phyloP scores from a whole-genome alignment of 148 eudicot species.

The Dianthus caryophyllus region DNA sequence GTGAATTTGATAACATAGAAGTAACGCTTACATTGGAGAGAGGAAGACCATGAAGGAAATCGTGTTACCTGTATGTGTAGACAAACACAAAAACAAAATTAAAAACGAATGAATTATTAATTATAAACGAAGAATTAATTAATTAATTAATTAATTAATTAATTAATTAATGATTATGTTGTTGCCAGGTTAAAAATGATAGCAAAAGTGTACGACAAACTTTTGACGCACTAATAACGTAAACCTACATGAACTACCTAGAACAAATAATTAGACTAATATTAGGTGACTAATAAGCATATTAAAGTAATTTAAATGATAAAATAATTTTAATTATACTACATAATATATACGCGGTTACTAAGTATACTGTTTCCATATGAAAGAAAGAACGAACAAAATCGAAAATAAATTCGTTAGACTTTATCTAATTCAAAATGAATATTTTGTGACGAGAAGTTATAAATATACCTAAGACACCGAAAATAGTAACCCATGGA shows the following conservation, averaged over 20 bases:
- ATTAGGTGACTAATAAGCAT: too few species aligned
- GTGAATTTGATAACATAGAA: background rate
- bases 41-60: conserved; percentile 86
- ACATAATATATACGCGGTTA: too few species aligned
- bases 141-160: background rate
- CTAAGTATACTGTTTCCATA: background rate
- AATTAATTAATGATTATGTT: conserved; percentile 30
- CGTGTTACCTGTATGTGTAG: conserved; percentile 58
- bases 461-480: conserved; percentile 26
- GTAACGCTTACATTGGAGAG: conserved; percentile 68
- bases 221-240: background rate
- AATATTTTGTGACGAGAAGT: background rate
- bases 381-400: background rate
- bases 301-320: too few species aligned
- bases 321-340: too few species aligned
- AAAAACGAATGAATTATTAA: background rate
- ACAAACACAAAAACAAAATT: background rate
- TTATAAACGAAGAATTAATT: background rate
- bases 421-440: background rate
- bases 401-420: background rate
- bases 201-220: conserved; percentile 18
- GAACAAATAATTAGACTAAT: background rate
- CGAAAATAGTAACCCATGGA: conserved; percentile 60
- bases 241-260: background rate
- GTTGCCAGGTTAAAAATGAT: conserved; percentile 26